phyloP scores from a whole-genome alignment of 805 yeast species.

The Starmerella davenportii region DNA sequence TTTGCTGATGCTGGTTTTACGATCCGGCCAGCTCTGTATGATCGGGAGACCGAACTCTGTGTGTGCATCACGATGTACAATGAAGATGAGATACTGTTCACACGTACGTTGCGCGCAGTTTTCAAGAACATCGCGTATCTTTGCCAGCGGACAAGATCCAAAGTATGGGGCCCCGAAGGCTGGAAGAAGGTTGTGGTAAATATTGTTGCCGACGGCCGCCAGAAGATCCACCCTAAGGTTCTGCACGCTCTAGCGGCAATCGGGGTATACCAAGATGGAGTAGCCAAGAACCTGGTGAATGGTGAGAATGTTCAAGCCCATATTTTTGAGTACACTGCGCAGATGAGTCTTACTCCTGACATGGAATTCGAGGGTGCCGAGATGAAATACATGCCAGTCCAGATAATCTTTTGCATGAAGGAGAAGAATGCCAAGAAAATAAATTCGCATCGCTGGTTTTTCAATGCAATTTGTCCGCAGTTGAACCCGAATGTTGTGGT shows the following conservation, averaged over 20 bases:
- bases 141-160: constrained; percentile 59
- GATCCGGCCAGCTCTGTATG: constrained; percentile 52
- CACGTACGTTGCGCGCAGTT: constrained; percentile 87
- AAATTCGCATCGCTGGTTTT: constrained; percentile 95
- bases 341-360: constrained; percentile 76
- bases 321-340: constrained; percentile 89
- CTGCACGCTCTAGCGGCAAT: constrained; percentile 79
- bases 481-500: constrained; percentile 82
- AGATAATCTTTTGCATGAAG: constrained; percentile 76
- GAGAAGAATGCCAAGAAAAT: constrained; percentile 85
- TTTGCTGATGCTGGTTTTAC: constrained; percentile 68
- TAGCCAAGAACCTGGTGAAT: constrained; percentile 86
- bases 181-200: constrained; percentile 94
- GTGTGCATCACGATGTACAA: constrained; percentile 95
- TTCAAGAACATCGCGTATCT: constrained; percentile 83
- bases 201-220: constrained; percentile 87
- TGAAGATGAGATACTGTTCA: constrained; percentile 76
- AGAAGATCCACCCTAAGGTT: constrained; percentile 68
- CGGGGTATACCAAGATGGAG: constrained; percentile 94
- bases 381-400: constrained; percentile 74
- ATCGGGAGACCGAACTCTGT: constrained; percentile 80
- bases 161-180: constrained; percentile 88
- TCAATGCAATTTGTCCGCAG: constrained; percentile 84
- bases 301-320: constrained; percentile 85
- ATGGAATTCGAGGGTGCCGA: constrained; percentile 80